Conservation (phyloP, 2,329 filamentous ascomycete genomes). For the Meredithiella fracta region DNA sequence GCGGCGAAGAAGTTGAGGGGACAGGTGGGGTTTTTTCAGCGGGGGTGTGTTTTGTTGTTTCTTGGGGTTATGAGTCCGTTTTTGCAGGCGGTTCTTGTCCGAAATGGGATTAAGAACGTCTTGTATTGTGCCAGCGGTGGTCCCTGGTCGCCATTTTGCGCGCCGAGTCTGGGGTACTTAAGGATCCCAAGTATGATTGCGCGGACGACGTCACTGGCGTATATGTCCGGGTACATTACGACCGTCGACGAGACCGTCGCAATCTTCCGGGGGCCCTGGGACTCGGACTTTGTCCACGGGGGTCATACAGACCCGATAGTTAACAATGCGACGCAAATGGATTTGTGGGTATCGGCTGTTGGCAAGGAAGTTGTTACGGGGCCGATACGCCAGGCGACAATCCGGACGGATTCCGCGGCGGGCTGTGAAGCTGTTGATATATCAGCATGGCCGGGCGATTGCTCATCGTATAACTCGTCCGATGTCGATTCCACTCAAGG, state of each 20-base stretch:
- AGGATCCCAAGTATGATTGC: constrained; percentile 11
- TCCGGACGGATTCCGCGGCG: constrained; percentile 4
- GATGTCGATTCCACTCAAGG: constrained; percentile 6
- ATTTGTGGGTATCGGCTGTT: constrained; percentile 11
- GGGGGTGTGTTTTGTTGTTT: constrained; percentile 2
- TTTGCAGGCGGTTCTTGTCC: constrained; percentile 8
- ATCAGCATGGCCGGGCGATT: constrained; percentile 4
- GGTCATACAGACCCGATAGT: constrained; percentile 4
- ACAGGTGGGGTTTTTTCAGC: constrained; percentile 8
- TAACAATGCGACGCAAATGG: constrained; percentile 8
- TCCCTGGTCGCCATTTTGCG: constrained; percentile 11
- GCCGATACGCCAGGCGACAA: constrained; percentile 11
- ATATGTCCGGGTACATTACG: constrained; percentile 10
- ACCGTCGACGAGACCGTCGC: constrained; percentile 8
- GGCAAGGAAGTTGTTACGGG: constrained; percentile 7
- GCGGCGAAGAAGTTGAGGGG: constrained; percentile 6
- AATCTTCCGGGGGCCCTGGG: constrained; percentile 7
- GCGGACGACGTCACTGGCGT: constrained; percentile 8
- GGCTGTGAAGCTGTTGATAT: constrained; percentile 4
- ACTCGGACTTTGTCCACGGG: constrained; percentile 4
- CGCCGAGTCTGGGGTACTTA: not conserved
- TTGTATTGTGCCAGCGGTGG: constrained; percentile 10
- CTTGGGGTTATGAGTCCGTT: constrained; percentile 10
- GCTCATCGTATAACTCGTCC: constrained; percentile 5
- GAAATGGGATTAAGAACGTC: constrained; percentile 4